Evolutionary conservation across 1,284 basidiomycete genomes (phyloP).

Genomic region (Pterula multifida): DNA sequence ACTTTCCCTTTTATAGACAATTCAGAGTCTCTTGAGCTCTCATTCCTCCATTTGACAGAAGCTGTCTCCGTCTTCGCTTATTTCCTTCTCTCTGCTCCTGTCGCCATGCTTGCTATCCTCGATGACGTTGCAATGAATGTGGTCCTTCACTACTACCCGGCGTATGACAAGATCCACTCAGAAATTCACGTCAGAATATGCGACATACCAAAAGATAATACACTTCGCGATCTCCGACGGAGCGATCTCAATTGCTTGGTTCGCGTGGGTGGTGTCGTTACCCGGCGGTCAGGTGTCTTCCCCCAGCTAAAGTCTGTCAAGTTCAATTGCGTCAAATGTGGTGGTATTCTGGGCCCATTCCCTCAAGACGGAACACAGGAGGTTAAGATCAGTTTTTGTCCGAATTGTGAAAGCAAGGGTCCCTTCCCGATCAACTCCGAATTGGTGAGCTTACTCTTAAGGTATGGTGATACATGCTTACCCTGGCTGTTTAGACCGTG

Average conservation of each 20-base stretch:
- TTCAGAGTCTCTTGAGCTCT: constrained; percentile 94
- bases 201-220: constrained; percentile 82
- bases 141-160: constrained; percentile 91
- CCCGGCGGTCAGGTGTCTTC: constrained; percentile 91
- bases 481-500: constrained; percentile 59
- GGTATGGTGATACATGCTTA: constrained; percentile 1
- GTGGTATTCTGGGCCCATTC: constrained; percentile 88
- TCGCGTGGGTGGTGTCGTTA: constrained; percentile 94
- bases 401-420: constrained; percentile 87
- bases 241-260: constrained; percentile 92
- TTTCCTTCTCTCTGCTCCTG: constrained; percentile 92
- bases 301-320: constrained; percentile 99
- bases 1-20: constrained; percentile 55
- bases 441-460: constrained; percentile 41
- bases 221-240: constrained; percentile 89
- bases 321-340: constrained; percentile 94
- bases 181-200: constrained; percentile 97
- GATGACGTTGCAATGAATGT: constrained; percentile 92
- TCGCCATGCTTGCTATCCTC: constrained; percentile 88
- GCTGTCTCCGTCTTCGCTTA: constrained; percentile 94
- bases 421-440: constrained; percentile 97
- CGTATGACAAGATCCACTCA: constrained; percentile 93
- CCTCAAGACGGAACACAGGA: constrained; percentile 95
- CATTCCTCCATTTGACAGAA: constrained; percentile 83
- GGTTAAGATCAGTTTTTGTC: constrained; percentile 90